Base-by-base conservation (phyloP, 148 eudicot species). In the Nepenthes gracilis region DNA sequence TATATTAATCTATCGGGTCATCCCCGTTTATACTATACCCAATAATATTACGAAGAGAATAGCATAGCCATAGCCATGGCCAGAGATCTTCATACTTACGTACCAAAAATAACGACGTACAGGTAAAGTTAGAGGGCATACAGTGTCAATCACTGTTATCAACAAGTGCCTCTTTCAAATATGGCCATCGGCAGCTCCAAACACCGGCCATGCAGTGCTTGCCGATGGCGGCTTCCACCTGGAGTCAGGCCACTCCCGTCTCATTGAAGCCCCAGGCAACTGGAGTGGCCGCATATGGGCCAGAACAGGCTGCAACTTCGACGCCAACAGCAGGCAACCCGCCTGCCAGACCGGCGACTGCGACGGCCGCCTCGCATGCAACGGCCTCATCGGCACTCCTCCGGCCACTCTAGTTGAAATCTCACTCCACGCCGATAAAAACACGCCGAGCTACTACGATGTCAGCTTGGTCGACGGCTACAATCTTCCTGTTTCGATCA, bases 281-380 rank as follows among this genome's bases (percentile, higher is more conserved):
- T 88, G 96, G 96, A 84, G 78, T 1, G 96, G 96, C 48, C 86
- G 96, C 0, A 64, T 88, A 36, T 88, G 92, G 92, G 96, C 76
- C 2, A 64, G 96, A 1, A 81, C 93, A 36, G 72, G 67, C 61
- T 88, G 96, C 64, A 15, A 69, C 38, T n/a, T 77, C 67, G 64
- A 72, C 12, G 58, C 75, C 54, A 57, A 75, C 66, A 49, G 83
- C 58, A 80, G 82, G 0, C 64, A 74, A 23, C 79, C 81, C 78
- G 2, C 76, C 33, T 88, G 96, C 66, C 52, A 74, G n/a, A 87
- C 95, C 23, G 96, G 84, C 34, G 96, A 87, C 49, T 85, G 90
- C 48, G 81, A 47, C 81, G 60, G 60, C 13, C 2, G 6, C 9
- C 38, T 57, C 1, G 3, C 40, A 13, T 57, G 60, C 60, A 57